Evolutionary conservation across 2,329 filamentous ascomycete species (phyloP), one percentile per base, ranked within the genome.

Genomic region (Cercospora berteroae): DNA sequence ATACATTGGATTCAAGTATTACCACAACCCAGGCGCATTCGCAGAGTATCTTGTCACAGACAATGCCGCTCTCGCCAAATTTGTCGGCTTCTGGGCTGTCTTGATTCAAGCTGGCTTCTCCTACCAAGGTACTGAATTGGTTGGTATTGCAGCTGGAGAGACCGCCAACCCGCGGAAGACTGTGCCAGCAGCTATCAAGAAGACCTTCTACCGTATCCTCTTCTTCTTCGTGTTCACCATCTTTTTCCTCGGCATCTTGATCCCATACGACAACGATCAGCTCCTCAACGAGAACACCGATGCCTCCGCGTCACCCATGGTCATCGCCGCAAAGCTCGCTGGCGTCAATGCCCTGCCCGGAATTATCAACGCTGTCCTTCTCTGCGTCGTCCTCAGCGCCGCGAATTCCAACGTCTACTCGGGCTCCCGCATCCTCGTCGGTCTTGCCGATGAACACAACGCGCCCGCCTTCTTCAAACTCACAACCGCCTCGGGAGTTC

Each of bases 401-500:
- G 89, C 89, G 0, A 91, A 91, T 78, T 89, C 87, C 13, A 87
- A 87, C 73, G 83, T 87, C 63, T 91, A 90, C 76, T 90, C 88
- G 72, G 88, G 88, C 0, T 90, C 88, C 5, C 85, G 89, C 39
- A 89, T 88, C 36, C 81, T 92, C 1, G 90, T 89, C 69, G 89
- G 89, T 1, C 80, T 92, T 1, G 89, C 89, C 0, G 83, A 90
- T 44, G 89, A 86, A 63, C 82, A 83, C 16, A 80, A 81, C 25
- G 84, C 85, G 0, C 84, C 85, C 0, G 79, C 77, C 31, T 75
- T 89, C 73, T 81, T 90, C 33, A 82, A 82, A 68, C 84, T 85
- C 74, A 87, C 84, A 69, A 89, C 84, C 13, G 82, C 80, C 69
- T 81, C 80, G 10, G 90, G 90, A 57, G 89, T 95, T 0, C 92